phyloP scores from a whole-genome alignment of 371 early-diverging fungal species.

The Rhizopus microsporus region DNA sequence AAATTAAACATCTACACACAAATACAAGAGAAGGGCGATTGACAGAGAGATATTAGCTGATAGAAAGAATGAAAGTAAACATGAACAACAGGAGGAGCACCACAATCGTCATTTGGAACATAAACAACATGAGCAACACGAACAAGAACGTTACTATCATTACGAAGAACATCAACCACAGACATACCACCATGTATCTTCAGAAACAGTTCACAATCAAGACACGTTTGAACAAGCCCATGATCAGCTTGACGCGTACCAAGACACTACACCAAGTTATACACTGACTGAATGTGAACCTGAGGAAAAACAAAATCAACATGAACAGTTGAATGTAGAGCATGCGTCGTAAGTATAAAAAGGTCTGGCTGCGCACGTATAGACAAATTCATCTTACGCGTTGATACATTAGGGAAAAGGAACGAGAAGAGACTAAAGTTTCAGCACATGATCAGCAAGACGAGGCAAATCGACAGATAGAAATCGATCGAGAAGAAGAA shows the following conservation, averaged over 20 bases:
- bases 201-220: too few relatives aligned
- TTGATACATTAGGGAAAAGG: neutral
- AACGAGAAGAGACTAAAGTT: neutral
- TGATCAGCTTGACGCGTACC: too few relatives aligned
- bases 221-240: too few relatives aligned
- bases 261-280: too few relatives aligned
- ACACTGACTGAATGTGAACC: too few relatives aligned
- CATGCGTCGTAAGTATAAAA: too few relatives aligned
- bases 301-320: too few relatives aligned
- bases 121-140: conserved; percentile 22
- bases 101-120: conserved; percentile 18
- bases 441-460: neutral
- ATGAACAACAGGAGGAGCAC: conserved; percentile 6
- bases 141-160: conserved; percentile 6
- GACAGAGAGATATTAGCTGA: neutral
- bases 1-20: neutral
- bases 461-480: neutral
- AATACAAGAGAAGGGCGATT: neutral
- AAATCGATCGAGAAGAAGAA: neutral
- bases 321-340: too few relatives aligned
- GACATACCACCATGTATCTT: conserved; percentile 5
- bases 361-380: too few relatives aligned
- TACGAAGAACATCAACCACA: neutral
- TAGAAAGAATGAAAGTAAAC: neutral
- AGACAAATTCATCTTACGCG: too few relatives aligned